phyloP scores from a whole-genome alignment of 768 basidiomycete species.

The Hypholoma fasciculare region DNA sequence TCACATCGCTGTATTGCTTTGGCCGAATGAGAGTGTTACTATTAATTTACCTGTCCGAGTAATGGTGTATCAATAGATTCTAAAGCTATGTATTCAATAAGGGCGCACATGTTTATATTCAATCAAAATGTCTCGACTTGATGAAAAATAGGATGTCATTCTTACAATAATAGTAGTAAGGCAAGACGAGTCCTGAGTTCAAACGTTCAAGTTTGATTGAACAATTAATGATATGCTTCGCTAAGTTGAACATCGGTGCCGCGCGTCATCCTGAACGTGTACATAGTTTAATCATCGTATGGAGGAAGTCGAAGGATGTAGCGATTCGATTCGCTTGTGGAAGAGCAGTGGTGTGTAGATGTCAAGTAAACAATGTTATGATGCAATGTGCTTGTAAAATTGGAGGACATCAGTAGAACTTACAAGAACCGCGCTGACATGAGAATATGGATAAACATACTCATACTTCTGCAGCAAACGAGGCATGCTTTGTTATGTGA shows the following conservation, averaged over 20 bases:
- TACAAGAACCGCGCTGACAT: no score
- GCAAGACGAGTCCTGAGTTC: background rate
- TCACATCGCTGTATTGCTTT: background rate
- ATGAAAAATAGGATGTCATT: background rate
- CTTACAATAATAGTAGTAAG: background rate
- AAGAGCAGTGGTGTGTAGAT: background rate
- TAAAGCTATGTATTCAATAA: background rate
- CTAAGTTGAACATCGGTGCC: background rate
- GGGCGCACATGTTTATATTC: background rate
- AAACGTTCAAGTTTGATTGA: no score
- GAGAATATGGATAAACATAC: no score
- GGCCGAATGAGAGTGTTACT: background rate
- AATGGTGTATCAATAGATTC: slow-evolving; percentile 3
- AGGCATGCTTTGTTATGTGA: no score
- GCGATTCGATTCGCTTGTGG: no score
- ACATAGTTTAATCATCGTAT: no score
- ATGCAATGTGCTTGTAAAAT: background rate
- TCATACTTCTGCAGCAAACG: no score
- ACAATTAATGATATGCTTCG: background rate
- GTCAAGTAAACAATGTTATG: background rate
- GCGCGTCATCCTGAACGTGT: background rate
- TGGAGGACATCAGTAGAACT: no score
- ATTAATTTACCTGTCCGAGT: background rate
- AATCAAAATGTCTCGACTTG: no score
- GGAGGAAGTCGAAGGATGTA: no score